phyloP scores from a whole-genome alignment of 371 early-diverging fungal species.

The Apophysomyces sp. region DNA sequence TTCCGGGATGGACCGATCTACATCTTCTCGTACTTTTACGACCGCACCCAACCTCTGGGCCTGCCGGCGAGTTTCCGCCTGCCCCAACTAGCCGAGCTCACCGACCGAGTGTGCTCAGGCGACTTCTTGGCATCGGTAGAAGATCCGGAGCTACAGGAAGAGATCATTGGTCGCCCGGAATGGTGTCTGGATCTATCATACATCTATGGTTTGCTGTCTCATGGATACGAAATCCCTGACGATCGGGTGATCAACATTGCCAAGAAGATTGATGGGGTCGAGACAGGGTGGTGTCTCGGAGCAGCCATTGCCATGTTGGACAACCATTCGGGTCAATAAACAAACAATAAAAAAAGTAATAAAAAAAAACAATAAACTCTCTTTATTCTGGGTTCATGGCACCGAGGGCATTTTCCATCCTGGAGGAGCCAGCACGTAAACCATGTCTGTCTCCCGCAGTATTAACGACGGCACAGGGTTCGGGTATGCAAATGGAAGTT shows the following conservation, averaged over 20 bases:
- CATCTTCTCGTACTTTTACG: constrained; percentile 95
- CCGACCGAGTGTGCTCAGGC: constrained; percentile 70
- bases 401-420: constrained; percentile 14
- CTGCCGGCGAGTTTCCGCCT: constrained; percentile 60
- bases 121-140: constrained; percentile 44
- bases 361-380: too few species aligned
- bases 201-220: constrained; percentile 78
- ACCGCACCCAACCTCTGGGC: constrained; percentile 75
- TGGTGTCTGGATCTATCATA: constrained; percentile 90
- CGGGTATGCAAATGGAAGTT: constrained; percentile 50
- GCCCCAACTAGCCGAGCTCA: constrained; percentile 56
- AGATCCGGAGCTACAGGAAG: constrained; percentile 46
- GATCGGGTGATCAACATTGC: constrained; percentile 73
- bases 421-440: constrained; percentile 28
- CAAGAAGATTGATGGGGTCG: constrained; percentile 92
- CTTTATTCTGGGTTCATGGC: not conserved
- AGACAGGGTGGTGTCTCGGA: constrained; percentile 97
- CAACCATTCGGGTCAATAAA: constrained; percentile 13
- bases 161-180: constrained; percentile 64
- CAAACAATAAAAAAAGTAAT: not conserved
- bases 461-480: constrained; percentile 50
- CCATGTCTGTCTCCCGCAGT: constrained; percentile 23
- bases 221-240: constrained; percentile 84
- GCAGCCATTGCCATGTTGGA: constrained; percentile 83
- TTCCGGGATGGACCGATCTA: constrained; percentile 83